Percentiles rank a stretch among this genome's conserved stretches.
These are phyloP conservation scores for Chytridium lagenaria DNA, from an alignment of 371 early-diverging fungal species.

Conservation along the genomic window DNA sequence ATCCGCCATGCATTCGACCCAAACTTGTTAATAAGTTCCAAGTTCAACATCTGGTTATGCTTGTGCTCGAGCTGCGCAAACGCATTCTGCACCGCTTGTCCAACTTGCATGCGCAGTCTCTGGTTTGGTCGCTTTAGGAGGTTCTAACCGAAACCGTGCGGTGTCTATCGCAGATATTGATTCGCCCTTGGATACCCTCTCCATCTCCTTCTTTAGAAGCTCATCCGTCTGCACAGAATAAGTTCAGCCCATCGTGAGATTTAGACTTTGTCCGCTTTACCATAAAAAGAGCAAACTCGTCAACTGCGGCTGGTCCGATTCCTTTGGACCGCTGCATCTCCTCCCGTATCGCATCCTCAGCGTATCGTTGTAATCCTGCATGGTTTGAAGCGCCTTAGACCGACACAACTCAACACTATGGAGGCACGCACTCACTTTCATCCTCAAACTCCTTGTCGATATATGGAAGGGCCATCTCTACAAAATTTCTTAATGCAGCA, in stretches of 20 bases:
- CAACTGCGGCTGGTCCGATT: not conserved
- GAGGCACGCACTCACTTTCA: too few relatives aligned
- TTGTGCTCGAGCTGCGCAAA: slow-evolving; percentile 87
- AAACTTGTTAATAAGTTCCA: slow-evolving; percentile 82
- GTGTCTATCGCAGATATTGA: slow-evolving; percentile 38
- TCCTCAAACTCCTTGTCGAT: slow-evolving; percentile 31
- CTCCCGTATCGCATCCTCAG: slow-evolving; percentile 10
- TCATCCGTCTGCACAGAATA: not conserved
- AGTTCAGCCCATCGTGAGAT: not conserved
- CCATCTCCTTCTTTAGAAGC: not conserved
- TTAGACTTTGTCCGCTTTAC: not conserved
- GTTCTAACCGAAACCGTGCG: slow-evolving; percentile 41
- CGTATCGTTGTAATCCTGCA: slow-evolving; percentile 9
- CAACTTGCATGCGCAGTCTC: slow-evolving; percentile 43
- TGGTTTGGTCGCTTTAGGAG: slow-evolving; percentile 59
- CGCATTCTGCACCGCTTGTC: slow-evolving; percentile 77
- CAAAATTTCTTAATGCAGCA: too few relatives aligned
- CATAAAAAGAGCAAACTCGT: not conserved
- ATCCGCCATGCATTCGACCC: slow-evolving; percentile 86
- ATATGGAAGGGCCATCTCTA: slow-evolving; percentile 32
- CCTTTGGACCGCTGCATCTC: not conserved
- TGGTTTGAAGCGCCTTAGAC: not conserved
- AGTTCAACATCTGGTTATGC: slow-evolving; percentile 74
- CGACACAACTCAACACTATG: not conserved
- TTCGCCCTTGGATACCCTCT: not conserved